Evolutionary conservation across 306 rosid genomes (phyloP).

Genomic region (Canavalia gladiata): DNA sequence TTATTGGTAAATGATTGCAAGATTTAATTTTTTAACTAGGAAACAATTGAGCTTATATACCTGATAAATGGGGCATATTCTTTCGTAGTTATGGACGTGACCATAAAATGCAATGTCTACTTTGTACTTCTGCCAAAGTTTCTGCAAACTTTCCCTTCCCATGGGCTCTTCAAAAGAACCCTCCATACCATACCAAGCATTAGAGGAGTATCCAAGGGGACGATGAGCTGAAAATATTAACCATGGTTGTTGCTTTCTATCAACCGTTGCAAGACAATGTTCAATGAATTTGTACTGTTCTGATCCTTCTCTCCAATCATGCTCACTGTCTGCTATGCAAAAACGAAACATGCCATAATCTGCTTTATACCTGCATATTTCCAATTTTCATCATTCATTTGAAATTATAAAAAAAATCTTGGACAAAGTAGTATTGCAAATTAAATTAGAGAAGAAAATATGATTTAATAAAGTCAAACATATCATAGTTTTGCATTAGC

Average conservation of each 20-base stretch:
- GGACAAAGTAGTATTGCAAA: background rate
- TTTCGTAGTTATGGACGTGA: conserved; percentile 89
- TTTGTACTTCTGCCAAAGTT: conserved; percentile 88
- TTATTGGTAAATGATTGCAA: no score
- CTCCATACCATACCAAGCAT: conserved; percentile 66
- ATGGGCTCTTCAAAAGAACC: conserved; percentile 84
- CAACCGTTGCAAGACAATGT: conserved; percentile 78
- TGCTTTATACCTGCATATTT: conserved; percentile 66
- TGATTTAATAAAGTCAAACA: background rate
- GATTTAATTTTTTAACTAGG: no score
- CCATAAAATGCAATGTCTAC: conserved; percentile 88
- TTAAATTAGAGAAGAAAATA: background rate
- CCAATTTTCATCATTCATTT: conserved; percentile 10
- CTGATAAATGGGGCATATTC: conserved; percentile 91
- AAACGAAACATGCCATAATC: conserved; percentile 89
- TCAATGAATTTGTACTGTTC: conserved; percentile 89
- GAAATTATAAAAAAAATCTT: background rate
- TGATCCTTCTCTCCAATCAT: conserved; percentile 92
- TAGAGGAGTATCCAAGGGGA: conserved; percentile 80
- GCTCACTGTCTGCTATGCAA: conserved; percentile 86
- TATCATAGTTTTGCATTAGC: no score
- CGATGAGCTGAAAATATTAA: conserved; percentile 88
- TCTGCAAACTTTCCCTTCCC: conserved; percentile 89
- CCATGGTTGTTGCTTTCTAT: conserved; percentile 90
- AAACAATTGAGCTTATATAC: conserved; percentile 40